Base-by-base conservation (phyloP, 1,139 yeast genomes). In the Pichia sp. region DNA sequence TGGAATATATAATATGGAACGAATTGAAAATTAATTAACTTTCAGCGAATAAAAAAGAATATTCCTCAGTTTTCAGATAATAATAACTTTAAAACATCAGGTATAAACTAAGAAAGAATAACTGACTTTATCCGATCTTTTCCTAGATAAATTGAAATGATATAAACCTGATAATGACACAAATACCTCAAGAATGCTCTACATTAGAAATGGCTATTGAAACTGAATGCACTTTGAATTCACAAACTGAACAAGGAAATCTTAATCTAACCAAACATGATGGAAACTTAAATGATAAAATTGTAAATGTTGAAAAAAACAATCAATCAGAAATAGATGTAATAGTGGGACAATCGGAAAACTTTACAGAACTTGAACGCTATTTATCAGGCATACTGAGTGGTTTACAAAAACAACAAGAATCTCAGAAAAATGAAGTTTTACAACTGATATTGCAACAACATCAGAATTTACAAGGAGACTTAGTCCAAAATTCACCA, bases 381-480 rank as follows among this genome's bases (percentile, higher is more conserved):
- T 46, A 51, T 42, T 18, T 51, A 27, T 36, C 53, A 1, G 46
- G 34, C 3, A 33, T 51, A n/a, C 25, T 54, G 25, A 40, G 27
- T 7, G 53, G 51, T 11, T 39, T 52, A 35, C 57, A 52, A 25
- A 45, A 51, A 27, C 52, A 54, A 30, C 56, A 53, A 38, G 55
- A 51, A 40, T 29, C 26, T 25, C 53, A 54, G 32, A 44, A 46
- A 26, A 43, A 40, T 30, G 57, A 54, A 28, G 44, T 54, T 4
- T 35, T 54, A 26, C 46, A 51, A 35, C 31, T 49, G 3, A 40
- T 56, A 9, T 30, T 52, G 10, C 42, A 53, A n/a, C 53, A 49
- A 27, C 51, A 49, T 27, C 54, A 41, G 41, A 44, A 44, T 10
- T 8, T 34, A 7, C 46, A 45, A 10, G 34, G 39, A 6, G 43